Conservation (phyloP, 2,329 filamentous ascomycete species). For the Cytospora piceicola region DNA sequence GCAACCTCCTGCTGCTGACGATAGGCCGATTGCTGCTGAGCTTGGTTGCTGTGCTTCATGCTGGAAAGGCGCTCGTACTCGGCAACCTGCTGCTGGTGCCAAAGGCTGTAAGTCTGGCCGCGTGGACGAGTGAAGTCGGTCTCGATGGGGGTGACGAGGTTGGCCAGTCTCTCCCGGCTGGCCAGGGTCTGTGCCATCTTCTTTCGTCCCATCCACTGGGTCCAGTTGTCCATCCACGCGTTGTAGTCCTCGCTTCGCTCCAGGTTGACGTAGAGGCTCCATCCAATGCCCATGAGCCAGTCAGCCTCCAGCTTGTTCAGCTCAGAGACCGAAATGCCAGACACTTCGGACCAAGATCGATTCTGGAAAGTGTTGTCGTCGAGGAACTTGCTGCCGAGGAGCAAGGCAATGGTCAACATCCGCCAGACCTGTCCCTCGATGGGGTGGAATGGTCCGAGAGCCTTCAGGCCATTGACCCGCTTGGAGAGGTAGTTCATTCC, state of each 20-base stretch:
- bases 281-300: slow-evolving; percentile 82
- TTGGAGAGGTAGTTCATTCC: slow-evolving; percentile 89
- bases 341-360: slow-evolving; percentile 94
- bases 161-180: slow-evolving; percentile 54
- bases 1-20: slow-evolving; percentile 50
- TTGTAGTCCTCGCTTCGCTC: slow-evolving; percentile 73
- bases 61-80: slow-evolving; percentile 54
- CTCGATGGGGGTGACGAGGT: slow-evolving; percentile 54
- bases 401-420: slow-evolving; percentile 80
- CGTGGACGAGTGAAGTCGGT: slow-evolving; percentile 43
- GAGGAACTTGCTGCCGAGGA: slow-evolving; percentile 92
- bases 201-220: slow-evolving; percentile 59
- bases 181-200: slow-evolving; percentile 55
- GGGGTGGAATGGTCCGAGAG: slow-evolving; percentile 56
- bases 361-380: slow-evolving; percentile 99
- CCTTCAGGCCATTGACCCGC: slow-evolving; percentile 75
- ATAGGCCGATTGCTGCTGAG: slow-evolving; percentile 40
- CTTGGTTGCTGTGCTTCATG: slow-evolving; percentile 46
- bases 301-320: slow-evolving; percentile 85
- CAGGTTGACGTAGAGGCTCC: slow-evolving; percentile 85
- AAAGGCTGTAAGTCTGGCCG: slow-evolving; percentile 46
- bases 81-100: slow-evolving; percentile 59
- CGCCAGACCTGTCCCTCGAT: slow-evolving; percentile 79
- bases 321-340: slow-evolving; percentile 81
- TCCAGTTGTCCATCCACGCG: slow-evolving; percentile 65